Conservation (phyloP, 345 rosid genomes). For the Geranium rotundifolium region DNA sequence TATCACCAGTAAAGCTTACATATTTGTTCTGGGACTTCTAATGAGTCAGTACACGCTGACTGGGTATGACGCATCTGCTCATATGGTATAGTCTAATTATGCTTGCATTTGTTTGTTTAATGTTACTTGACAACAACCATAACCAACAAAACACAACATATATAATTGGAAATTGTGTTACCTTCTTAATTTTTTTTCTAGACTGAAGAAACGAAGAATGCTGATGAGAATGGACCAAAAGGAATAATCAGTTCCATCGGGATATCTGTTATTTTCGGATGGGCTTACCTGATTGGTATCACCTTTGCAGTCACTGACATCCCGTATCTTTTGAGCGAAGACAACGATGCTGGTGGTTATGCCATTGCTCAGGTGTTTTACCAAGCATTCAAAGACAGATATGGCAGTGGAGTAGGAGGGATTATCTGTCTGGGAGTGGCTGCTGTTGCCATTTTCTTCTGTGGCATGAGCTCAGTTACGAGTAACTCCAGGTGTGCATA, state of each 20-base stretch:
- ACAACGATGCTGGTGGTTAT: constrained; percentile 81
- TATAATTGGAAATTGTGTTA: background rate
- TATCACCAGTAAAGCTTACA: constrained; percentile 50
- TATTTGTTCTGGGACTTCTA: constrained; percentile 79
- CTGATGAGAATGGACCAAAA: constrained; percentile 77
- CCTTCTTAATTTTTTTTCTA: constrained; percentile 16
- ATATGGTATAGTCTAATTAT: constrained; percentile 43
- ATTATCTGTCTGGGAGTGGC: constrained; percentile 74
- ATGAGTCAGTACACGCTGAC: constrained; percentile 93
- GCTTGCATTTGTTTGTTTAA: no score
- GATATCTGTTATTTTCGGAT: constrained; percentile 83
- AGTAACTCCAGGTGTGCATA: constrained; percentile 74
- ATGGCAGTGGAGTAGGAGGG: constrained; percentile 80
- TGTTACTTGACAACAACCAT: no score
- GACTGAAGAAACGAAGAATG: constrained; percentile 92
- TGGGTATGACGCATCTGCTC: constrained; percentile 95
- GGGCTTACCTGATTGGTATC: constrained; percentile 87
- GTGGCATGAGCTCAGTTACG: constrained; percentile 95
- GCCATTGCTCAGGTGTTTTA: constrained; percentile 89
- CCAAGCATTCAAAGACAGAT: constrained; percentile 70
- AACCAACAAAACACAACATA: no score
- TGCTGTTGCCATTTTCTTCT: constrained; percentile 82
- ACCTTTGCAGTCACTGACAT: constrained; percentile 80
- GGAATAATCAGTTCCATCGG: constrained; percentile 85
- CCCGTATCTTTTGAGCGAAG: constrained; percentile 52